Base-by-base conservation (phyloP, 441 rosid genomes). In the Erodium chrysanthum region DNA sequence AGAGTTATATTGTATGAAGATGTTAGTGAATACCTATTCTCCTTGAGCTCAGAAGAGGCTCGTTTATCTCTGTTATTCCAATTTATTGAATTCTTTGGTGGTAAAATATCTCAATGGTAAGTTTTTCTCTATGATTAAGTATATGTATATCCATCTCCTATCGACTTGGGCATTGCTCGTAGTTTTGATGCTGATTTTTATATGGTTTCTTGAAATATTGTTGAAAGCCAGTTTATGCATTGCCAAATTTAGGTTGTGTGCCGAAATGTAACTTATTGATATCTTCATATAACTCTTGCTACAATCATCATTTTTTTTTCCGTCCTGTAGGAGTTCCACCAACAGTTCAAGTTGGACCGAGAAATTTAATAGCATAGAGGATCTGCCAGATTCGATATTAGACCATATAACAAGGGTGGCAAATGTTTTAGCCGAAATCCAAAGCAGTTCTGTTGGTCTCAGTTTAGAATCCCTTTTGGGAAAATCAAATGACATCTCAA, bases 21-120 rank as follows among this genome's bases (percentile, higher is more conserved):
- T 81, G 76, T 91, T 66, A 74, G 82, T 48, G 96, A 88, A 71
- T 86, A 79, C 81, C 70, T 94, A 78, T 91, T 94, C 78, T 88
- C 90, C 5, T 75, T 94, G 70, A 81, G 79, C 73, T 89, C 96
- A 67, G 73, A 72, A 17, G 90, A 85, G 69, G 90, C 96, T 62
- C 91, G 86, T 40, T 73, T 89, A 67, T 86, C 89, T 68, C 80
- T 94, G 63, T 73, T 94, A 69, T 82, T 77, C 52, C 96, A 91
- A 73, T 89, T 89, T 64, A 74, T 91, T 70, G 93, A 89, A 67
- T 94, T 94, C 75, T 94, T 88, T 74, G 96, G 96, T 77, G 96
- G 86, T 37, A 82, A 78, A 75, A 77, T 88, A 72, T 82, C 90
- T 58, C 85, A 77, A 72, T 72, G 88, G 95, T 88, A 80, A 71